Evolutionary conservation across 371 early-diverging fungal species (phyloP).

Genomic region (Rhizopus stolonifer): DNA sequence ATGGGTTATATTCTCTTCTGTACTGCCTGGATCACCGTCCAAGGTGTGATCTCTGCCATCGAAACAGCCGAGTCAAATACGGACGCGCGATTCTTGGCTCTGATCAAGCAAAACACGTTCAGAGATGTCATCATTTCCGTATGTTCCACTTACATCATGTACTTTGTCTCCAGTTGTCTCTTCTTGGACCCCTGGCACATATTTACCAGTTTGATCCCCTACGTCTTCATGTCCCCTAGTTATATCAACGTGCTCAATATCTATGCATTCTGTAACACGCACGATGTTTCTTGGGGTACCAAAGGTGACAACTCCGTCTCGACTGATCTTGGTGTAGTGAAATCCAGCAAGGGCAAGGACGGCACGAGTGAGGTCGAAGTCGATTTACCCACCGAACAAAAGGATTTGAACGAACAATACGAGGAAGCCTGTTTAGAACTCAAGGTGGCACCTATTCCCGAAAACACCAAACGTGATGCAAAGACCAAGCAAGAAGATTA

Average conservation of each 20-base stretch:
- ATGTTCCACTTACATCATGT: constrained; percentile 56
- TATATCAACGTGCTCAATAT: constrained; percentile 66
- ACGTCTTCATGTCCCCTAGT: constrained; percentile 61
- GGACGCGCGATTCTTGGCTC: constrained; percentile 11
- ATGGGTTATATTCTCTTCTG: constrained; percentile 30
- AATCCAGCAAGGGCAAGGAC: constrained; percentile 50
- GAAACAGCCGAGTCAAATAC: constrained; percentile 1
- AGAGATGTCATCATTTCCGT: constrained; percentile 51
- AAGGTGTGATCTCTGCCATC: constrained; percentile 34
- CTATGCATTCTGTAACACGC: constrained; percentile 72
- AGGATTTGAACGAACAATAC: constrained; percentile 75
- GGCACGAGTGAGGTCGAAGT: constrained; percentile 57
- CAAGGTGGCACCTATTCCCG: constrained; percentile 37
- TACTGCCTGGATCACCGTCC: constrained; percentile 39
- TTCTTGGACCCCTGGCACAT: constrained; percentile 64
- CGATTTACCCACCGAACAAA: constrained; percentile 73
- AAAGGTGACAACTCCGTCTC: constrained; percentile 76
- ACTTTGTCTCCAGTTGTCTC: constrained; percentile 50
- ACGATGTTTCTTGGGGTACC: constrained; percentile 90
- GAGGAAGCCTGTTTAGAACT: constrained; percentile 65
- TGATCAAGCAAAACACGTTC: constrained; percentile 35
- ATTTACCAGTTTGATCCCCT: constrained; percentile 60
- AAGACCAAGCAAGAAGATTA: constrained; percentile 83
- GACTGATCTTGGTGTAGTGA: constrained; percentile 66
- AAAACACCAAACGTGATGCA: constrained; percentile 64